Percentiles rank a stretch among this genome's conserved stretches.
These are phyloP conservation scores for Yamadazyma olivae DNA, from an alignment of 805 yeast species.

Conservation along the genomic window DNA sequence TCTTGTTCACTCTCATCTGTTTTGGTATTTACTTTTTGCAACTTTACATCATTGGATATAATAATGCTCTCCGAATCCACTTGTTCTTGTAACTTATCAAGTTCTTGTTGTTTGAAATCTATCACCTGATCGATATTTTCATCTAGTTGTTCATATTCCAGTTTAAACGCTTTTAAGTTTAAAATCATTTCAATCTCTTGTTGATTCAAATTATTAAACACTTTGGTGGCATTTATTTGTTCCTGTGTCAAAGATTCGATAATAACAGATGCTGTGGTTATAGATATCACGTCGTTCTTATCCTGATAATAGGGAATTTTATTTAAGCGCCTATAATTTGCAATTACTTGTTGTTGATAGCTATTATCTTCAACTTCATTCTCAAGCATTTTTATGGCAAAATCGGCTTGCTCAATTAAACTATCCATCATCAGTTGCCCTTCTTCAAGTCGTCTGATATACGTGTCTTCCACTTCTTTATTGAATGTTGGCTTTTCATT, in stretches of 20 bases:
- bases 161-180: constrained; percentile 1
- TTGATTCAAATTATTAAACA: constrained; percentile 1
- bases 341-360: constrained; percentile 1
- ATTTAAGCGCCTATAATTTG: constrained; percentile 1
- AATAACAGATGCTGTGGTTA: constrained; percentile 18
- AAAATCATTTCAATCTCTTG: constrained; percentile 1
- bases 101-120: background rate
- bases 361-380: constrained; percentile 1
- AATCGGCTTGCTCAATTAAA: constrained; percentile 6
- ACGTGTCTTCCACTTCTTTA: constrained; percentile 7
- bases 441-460: constrained; percentile 6
- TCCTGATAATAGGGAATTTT: constrained; percentile 23
- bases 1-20: background rate
- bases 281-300: constrained; percentile 26
- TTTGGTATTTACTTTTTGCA: background rate
- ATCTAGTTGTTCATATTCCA: constrained; percentile 1
- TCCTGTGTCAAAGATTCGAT: constrained; percentile 3
- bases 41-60: background rate
- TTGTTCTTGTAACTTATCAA: background rate
- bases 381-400: constrained; percentile 3
- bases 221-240: constrained; percentile 2
- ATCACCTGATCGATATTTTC: constrained; percentile 5
- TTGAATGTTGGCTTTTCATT: constrained; percentile 4
- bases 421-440: constrained; percentile 4
- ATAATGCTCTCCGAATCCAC: background rate